phyloP scores from a whole-genome alignment of 2,329 filamentous ascomycete species.

The Nothopassalora personata region DNA sequence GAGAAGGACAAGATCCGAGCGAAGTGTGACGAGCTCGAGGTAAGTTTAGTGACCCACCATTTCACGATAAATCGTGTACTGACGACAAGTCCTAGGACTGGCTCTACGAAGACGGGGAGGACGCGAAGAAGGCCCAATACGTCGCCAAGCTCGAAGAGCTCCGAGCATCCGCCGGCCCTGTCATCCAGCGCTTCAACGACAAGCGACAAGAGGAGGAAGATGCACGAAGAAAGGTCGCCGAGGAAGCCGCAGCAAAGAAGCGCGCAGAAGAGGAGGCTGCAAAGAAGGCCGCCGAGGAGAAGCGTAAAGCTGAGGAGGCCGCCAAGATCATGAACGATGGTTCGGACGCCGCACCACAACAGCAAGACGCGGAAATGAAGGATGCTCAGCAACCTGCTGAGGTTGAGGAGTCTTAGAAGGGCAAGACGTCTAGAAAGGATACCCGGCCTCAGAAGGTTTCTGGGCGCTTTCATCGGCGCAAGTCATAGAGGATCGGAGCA shows the following conservation, averaged over 20 bases:
- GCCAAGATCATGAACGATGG: constrained; percentile 32
- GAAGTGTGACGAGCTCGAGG: constrained; percentile 81
- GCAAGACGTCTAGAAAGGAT: too few relatives aligned
- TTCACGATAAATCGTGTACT: constrained; percentile 3
- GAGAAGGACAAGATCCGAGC: constrained; percentile 83
- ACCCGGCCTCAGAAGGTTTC: too few relatives aligned
- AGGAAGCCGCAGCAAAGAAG: constrained; percentile 59
- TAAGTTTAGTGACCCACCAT: constrained; percentile 46
- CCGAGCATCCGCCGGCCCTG: constrained; percentile 79
- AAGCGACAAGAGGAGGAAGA: constrained; percentile 84
- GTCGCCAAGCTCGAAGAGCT: constrained; percentile 95
- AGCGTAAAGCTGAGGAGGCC: constrained; percentile 48
- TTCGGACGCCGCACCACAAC: constrained; percentile 37
- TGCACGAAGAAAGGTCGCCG: constrained; percentile 61
- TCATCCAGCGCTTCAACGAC: constrained; percentile 91
- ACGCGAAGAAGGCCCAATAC: constrained; percentile 89
- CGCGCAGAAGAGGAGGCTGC: constrained; percentile 66
- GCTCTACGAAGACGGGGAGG: constrained; percentile 96
- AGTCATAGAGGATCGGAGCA: not conserved
- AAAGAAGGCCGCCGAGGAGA: constrained; percentile 67
- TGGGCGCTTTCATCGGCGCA: not conserved
- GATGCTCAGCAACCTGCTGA: constrained; percentile 42
- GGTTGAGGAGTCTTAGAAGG: constrained; percentile 24
- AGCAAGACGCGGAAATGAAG: constrained; percentile 53
- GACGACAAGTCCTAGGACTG: constrained; percentile 63